These are phyloP conservation scores for Pseudogymnoascus pannorum DNA, from an alignment of 2,329 filamentous ascomycete species.

Conservation along the genomic window DNA sequence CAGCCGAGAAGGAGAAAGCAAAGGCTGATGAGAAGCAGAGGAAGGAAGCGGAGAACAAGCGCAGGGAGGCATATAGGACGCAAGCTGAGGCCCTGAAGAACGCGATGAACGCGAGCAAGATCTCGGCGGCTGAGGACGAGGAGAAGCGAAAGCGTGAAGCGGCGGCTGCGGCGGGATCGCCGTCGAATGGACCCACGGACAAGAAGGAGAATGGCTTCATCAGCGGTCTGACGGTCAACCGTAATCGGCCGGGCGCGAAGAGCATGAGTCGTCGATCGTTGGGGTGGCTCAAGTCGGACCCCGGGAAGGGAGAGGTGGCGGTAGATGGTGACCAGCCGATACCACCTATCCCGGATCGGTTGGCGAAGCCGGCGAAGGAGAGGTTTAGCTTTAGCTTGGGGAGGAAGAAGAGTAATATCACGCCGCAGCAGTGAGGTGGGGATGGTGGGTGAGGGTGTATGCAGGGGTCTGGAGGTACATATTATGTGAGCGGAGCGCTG, in stretches of 20 bases:
- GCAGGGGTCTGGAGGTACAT: not conserved
- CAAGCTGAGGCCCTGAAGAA: constrained; percentile 52
- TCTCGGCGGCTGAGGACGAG: constrained; percentile 49
- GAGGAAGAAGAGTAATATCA: constrained; percentile 60
- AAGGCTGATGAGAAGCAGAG: constrained; percentile 40
- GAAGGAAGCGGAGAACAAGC: constrained; percentile 24
- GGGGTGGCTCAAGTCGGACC: constrained; percentile 37
- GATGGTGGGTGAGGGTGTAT: not conserved
- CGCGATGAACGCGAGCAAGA: constrained; percentile 48
- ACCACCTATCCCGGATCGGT: constrained; percentile 33
- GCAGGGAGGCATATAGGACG: constrained; percentile 35
- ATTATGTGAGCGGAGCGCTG: not conserved
- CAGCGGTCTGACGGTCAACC: constrained; percentile 29
- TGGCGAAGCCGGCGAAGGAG: constrained; percentile 47
- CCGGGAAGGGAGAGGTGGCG: constrained; percentile 16
- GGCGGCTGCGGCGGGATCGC: constrained; percentile 10
- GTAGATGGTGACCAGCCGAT: constrained; percentile 23
- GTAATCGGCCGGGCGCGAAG: constrained; percentile 66
- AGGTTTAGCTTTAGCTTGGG: constrained; percentile 61
- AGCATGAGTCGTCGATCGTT: constrained; percentile 73
- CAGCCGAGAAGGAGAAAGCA: constrained; percentile 35
- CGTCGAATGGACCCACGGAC: not conserved
- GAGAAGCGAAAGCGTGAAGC: constrained; percentile 50
- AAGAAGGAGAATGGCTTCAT: constrained; percentile 42
- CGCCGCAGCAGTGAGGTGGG: not conserved